Evolutionary conservation across 768 basidiomycete genomes (phyloP).

Genomic region (Rhodotorula sphaerocarpa): DNA sequence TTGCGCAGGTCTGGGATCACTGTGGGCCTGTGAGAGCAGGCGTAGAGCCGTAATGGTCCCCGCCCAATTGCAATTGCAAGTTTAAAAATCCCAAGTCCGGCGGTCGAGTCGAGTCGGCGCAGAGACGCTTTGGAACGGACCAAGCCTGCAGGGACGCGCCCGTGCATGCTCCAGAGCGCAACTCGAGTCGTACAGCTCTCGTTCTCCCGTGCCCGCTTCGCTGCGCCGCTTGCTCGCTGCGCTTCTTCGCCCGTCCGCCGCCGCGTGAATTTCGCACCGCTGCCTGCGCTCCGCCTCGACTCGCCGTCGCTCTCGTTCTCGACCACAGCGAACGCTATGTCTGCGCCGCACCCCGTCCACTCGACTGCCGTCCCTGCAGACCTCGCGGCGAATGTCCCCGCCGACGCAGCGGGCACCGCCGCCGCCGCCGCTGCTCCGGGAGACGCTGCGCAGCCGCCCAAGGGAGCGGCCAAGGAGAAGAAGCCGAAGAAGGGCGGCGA

Average conservation of each 20-base stretch:
- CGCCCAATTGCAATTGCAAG: no score
- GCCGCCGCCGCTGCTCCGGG: background rate
- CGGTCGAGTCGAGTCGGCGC: no score
- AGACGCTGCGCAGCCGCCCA: background rate
- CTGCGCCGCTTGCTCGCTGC: background rate
- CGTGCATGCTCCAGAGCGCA: slow-evolving; percentile 25
- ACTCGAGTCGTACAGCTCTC: background rate
- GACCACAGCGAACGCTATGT: slow-evolving; percentile 3
- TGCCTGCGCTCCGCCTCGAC: no score
- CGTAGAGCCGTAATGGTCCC: no score
- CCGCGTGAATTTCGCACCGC: no score
- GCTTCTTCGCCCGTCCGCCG: background rate
- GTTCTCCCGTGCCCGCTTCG: background rate
- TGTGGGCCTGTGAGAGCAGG: no score
- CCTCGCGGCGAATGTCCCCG: slow-evolving; percentile 27
- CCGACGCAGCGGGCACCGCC: background rate
- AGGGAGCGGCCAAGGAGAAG: slow-evolving; percentile 40
- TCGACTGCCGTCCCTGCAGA: slow-evolving; percentile 40
- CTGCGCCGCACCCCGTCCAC: slow-evolving; percentile 42
- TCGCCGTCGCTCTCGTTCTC: no score
- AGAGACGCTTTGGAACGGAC: no score
- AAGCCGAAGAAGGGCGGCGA: slow-evolving; percentile 39
- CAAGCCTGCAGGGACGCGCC: no score
- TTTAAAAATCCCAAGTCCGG: no score
- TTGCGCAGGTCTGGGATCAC: no score